phyloP scores from a whole-genome alignment of 2,329 filamentous ascomycete genomes.

The Arthroderma sp. region DNA sequence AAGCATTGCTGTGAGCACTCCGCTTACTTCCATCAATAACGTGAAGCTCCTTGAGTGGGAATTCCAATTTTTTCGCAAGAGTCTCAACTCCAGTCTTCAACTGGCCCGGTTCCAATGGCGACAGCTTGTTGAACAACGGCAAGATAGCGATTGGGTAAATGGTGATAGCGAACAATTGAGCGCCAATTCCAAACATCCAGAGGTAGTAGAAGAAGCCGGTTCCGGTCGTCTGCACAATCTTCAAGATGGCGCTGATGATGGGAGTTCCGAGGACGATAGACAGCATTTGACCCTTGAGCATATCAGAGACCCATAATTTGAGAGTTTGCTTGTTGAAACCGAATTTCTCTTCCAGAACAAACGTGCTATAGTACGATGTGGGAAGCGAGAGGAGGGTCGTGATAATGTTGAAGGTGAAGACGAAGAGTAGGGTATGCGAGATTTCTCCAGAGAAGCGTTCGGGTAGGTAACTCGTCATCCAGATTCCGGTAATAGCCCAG shows the following conservation, averaged over 20 bases:
- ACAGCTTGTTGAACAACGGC: slow-evolving; percentile 95
- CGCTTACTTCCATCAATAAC: slow-evolving; percentile 90
- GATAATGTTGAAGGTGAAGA: slow-evolving; percentile 73
- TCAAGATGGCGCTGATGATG: slow-evolving; percentile 79
- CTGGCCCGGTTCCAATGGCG: slow-evolving; percentile 71
- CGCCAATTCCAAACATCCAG: slow-evolving; percentile 77
- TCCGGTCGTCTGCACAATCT: slow-evolving; percentile 88
- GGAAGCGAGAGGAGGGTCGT: slow-evolving; percentile 70
- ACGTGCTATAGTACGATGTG: slow-evolving; percentile 78
- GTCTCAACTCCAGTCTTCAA: slow-evolving; percentile 80
- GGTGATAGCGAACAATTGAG: slow-evolving; percentile 90
- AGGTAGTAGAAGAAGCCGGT: slow-evolving; percentile 96
- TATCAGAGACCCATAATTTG: slow-evolving; percentile 73
- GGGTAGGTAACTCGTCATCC: slow-evolving; percentile 63
- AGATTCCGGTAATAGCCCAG: slow-evolving; percentile 67
- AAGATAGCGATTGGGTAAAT: slow-evolving; percentile 91
- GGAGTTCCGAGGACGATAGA: slow-evolving; percentile 69
- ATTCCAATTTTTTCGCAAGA: slow-evolving; percentile 70
- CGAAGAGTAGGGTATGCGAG: slow-evolving; percentile 80
- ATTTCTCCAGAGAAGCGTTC: slow-evolving; percentile 74
- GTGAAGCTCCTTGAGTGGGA: slow-evolving; percentile 83
- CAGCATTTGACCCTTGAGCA: slow-evolving; percentile 80
- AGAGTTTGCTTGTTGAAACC: slow-evolving; percentile 98
- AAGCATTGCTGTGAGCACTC: slow-evolving; percentile 78
- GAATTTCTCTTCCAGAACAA: slow-evolving; percentile 91